A percentile compares a stretch with the other conserved stretches of the same genome.
These are phyloP conservation scores for Zasmidium angulare DNA, from an alignment of 2,329 filamentous ascomycete species.

Conservation along the genomic window DNA sequence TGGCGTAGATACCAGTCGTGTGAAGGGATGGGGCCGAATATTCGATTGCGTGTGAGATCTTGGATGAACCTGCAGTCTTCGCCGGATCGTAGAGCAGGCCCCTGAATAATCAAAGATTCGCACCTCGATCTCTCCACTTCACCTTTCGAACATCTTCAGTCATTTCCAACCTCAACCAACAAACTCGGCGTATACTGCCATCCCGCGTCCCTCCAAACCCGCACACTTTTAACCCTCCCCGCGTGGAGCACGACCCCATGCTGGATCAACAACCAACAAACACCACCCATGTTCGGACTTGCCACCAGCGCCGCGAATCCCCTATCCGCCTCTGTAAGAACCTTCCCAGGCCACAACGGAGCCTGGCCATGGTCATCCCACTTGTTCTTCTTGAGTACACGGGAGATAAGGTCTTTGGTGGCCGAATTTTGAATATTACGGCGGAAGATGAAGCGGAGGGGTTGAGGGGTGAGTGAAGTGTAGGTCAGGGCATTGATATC, in stretches of 20 bases:
- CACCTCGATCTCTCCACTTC: too few relatives aligned
- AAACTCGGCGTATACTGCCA: conserved; percentile 10
- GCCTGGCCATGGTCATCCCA: background rate
- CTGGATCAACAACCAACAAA: conserved; percentile 20
- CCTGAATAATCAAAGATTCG: too few relatives aligned
- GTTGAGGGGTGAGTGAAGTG: conserved; percentile 6
- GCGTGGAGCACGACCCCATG: conserved; percentile 6
- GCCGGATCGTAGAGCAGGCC: too few relatives aligned
- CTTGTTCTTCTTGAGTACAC: conserved; percentile 5
- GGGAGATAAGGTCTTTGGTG: conserved; percentile 13
- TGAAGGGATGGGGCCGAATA: conserved; percentile 37
- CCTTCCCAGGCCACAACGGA: conserved; percentile 10
- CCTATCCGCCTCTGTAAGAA: background rate
- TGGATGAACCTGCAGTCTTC: too few relatives aligned
- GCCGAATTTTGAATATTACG: conserved; percentile 15
- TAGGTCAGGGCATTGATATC: conserved; percentile 16
- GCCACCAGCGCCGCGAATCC: conserved; percentile 12
- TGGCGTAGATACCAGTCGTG: conserved; percentile 27
- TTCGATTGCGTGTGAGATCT: too few relatives aligned
- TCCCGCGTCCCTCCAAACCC: conserved; percentile 14
- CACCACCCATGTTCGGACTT: conserved; percentile 14
- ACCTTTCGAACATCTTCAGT: too few relatives aligned
- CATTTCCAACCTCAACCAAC: conserved; percentile 15
- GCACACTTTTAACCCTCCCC: conserved; percentile 10
- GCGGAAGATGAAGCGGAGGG: conserved; percentile 12